A percentile compares a stretch with the other conserved stretches of the same genome.
These are phyloP conservation scores for Hysterium pulicare DNA, from an alignment of 2,329 filamentous ascomycete species.

Conservation along the genomic window DNA sequence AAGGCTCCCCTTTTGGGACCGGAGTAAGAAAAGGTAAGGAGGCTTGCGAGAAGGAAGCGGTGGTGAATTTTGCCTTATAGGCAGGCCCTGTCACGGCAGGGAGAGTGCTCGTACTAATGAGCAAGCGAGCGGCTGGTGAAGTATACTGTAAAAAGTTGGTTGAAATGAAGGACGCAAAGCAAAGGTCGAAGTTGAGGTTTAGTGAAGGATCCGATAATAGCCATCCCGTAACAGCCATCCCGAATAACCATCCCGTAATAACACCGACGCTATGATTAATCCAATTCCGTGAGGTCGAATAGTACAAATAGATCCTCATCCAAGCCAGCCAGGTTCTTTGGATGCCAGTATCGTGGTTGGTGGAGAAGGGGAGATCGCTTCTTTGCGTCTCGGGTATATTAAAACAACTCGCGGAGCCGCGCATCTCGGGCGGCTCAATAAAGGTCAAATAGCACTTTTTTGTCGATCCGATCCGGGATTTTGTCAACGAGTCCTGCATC, in stretches of 20 bases:
- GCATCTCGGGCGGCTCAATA: background rate
- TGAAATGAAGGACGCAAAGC: conserved; percentile 3
- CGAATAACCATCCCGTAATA: conserved; percentile 2
- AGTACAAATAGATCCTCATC: background rate
- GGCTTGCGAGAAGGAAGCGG: too few species aligned
- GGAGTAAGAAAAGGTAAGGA: too few species aligned
- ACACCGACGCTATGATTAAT: conserved; percentile 8
- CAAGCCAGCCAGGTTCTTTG: background rate
- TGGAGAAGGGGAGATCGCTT: background rate
- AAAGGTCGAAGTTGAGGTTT: background rate
- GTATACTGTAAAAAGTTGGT: background rate
- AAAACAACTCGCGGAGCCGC: background rate
- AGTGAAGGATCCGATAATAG: background rate
- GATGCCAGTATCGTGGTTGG: background rate
- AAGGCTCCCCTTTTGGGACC: too few species aligned
- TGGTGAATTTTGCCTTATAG: too few species aligned
- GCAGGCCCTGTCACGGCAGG: too few species aligned
- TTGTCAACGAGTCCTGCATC: too few species aligned
- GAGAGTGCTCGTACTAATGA: too few species aligned
- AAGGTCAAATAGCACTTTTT: background rate
- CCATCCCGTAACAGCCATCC: too few species aligned
- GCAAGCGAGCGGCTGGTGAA: conserved; percentile 1
- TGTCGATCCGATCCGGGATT: too few species aligned
- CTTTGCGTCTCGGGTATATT: conserved; percentile 4
- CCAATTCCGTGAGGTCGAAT: background rate